phyloP scores from a whole-genome alignment of 2,329 filamentous ascomycete species.

The Fonsecaea pugnacius region DNA sequence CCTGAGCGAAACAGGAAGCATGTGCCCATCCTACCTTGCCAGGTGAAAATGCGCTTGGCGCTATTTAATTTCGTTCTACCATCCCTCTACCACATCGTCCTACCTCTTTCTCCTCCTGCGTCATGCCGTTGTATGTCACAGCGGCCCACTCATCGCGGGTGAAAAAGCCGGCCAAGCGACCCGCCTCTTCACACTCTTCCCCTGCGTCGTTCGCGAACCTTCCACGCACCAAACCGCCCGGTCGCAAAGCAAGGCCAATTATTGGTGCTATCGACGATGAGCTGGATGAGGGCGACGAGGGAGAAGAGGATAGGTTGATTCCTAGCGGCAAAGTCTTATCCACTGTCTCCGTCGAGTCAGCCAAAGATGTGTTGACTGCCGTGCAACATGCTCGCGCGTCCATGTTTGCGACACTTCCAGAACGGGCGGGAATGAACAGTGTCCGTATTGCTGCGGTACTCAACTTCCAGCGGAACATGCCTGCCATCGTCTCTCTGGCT shows the following conservation, averaged over 20 bases:
- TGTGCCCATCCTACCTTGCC: background rate
- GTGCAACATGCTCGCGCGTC: slow-evolving; percentile 57
- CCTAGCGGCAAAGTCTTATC: slow-evolving; percentile 58
- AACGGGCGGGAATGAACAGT: slow-evolving; percentile 65
- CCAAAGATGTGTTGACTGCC: slow-evolving; percentile 57
- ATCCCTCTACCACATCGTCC: slow-evolving; percentile 18
- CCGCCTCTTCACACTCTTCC: slow-evolving; percentile 39
- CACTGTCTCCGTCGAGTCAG: slow-evolving; percentile 52
- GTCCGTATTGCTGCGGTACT: slow-evolving; percentile 63
- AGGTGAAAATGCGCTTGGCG: background rate
- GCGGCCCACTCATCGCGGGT: slow-evolving; percentile 54
- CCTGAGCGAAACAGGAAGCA: background rate
- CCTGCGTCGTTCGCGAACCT: slow-evolving; percentile 49
- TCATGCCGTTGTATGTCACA: slow-evolving; percentile 55
- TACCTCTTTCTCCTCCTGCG: slow-evolving; percentile 20
- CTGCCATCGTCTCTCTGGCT: slow-evolving; percentile 63
- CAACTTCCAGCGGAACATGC: slow-evolving; percentile 59
- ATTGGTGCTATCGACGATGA: slow-evolving; percentile 34
- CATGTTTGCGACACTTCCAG: slow-evolving; percentile 63
- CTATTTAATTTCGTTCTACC: background rate
- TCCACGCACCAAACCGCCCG: slow-evolving; percentile 47
- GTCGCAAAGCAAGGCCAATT: slow-evolving; percentile 38
- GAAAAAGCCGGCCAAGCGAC: slow-evolving; percentile 45
- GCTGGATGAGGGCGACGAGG: slow-evolving; percentile 36
- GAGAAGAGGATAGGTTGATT: slow-evolving; percentile 50